Percentiles rank a stretch among this genome's conserved stretches.
Conservation (phyloP, 208 protist genomes). For the Histomonas meleagridis region DNA sequence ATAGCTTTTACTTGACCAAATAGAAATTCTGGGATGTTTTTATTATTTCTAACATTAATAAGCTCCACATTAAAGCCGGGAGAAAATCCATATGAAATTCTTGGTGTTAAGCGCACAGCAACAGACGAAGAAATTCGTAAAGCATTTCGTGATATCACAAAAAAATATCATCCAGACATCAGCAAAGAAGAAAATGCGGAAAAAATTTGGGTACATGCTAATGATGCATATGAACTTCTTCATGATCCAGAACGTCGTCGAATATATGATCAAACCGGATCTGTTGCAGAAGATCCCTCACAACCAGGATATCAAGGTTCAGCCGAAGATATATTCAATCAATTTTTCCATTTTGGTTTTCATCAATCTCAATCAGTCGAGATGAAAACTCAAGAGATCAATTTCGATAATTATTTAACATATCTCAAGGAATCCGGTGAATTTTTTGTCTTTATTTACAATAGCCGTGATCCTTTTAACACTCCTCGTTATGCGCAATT, state of each 20-base stretch:
- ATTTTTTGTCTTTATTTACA: background rate
- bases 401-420: background rate
- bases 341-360: background rate
- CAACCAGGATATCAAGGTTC: background rate
- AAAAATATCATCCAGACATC: background rate
- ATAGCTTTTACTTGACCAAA: too few relatives aligned
- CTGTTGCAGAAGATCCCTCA: background rate
- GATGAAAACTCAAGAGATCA: background rate
- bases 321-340: background rate
- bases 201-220: background rate
- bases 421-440: background rate
- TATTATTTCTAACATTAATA: too few relatives aligned
- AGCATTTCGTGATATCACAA: background rate
- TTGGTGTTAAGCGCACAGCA: background rate
- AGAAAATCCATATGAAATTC: background rate
- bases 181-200: background rate
- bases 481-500: background rate
- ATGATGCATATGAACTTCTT: constrained; percentile 5
- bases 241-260: background rate
- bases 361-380: background rate
- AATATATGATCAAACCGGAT: background rate
- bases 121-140: background rate
- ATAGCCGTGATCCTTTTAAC: background rate
- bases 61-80: too few relatives aligned
- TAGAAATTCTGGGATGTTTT: too few relatives aligned